A percentile compares a stretch with the other conserved stretches of the same genome.
phyloP scores from a whole-genome alignment of 1,139 yeast genomes.

The Casaregolazyma suthepensis region DNA sequence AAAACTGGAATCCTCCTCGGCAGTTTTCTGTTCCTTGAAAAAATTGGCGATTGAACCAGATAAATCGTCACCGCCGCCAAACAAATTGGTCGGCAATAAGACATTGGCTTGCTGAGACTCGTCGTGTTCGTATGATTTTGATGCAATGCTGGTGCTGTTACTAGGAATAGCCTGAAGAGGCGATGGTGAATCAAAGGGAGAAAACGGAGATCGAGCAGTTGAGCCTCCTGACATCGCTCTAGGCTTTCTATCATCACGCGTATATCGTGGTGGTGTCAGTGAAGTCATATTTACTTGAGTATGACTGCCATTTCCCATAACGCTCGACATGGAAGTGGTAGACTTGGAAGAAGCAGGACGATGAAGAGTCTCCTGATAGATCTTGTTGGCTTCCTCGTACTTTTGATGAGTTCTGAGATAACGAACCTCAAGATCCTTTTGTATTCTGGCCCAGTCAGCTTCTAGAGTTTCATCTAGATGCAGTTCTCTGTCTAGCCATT shows the following conservation, averaged over 20 bases:
- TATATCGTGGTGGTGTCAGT: neutral
- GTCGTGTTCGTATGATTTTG: constrained; percentile 13
- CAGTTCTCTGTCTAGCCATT: constrained; percentile 20
- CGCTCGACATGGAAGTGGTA: neutral
- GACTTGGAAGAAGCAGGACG: neutral
- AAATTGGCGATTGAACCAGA: constrained; percentile 21
- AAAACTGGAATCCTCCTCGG: neutral
- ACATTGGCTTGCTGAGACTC: constrained; percentile 26
- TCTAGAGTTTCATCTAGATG: constrained; percentile 26
- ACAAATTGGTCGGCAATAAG: constrained; percentile 30
- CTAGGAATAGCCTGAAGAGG: neutral
- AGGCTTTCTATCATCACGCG: neutral
- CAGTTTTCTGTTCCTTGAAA: constrained; percentile 10
- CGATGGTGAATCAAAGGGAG: neutral
- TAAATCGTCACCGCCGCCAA: constrained; percentile 27
- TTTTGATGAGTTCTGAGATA: constrained; percentile 29
- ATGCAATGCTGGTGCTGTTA: neutral
- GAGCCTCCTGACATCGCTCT: constrained; percentile 2
- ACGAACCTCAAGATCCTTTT: constrained; percentile 31
- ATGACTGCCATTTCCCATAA: constrained; percentile 1
- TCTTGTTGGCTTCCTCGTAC: constrained; percentile 28
- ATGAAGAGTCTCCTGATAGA: constrained; percentile 18
- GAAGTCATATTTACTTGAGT: neutral
- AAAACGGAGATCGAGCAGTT: constrained; percentile 1
- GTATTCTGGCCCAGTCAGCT: constrained; percentile 29